Conservation (phyloP, 768 basidiomycete species). For the Mycena albidolilacea region DNA sequence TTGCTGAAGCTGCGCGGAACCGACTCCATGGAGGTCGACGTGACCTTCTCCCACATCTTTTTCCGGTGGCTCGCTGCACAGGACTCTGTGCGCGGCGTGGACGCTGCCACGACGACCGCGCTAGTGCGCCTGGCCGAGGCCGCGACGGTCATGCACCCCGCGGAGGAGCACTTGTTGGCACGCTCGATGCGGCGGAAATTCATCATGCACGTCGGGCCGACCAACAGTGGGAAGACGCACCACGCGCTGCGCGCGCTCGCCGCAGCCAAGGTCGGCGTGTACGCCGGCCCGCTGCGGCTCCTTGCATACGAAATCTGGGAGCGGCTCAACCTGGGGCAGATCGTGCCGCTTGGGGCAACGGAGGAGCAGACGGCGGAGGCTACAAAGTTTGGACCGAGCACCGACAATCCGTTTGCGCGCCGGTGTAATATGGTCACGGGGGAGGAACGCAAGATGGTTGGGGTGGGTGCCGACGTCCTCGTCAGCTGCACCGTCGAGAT, state of each 20-base stretch:
- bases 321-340: conserved; percentile 90
- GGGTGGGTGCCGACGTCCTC: conserved; percentile 66
- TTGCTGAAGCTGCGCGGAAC: conserved; percentile 14
- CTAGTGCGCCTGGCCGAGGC: conserved; percentile 46
- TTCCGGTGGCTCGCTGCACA: conserved; percentile 22
- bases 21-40: conserved; percentile 25
- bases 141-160: conserved; percentile 61
- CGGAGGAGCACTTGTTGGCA: conserved; percentile 65
- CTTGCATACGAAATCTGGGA: conserved; percentile 97
- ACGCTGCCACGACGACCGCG: conserved; percentile 38
- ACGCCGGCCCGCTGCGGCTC: conserved; percentile 92
- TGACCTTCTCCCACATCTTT: conserved; percentile 33
- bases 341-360: conserved; percentile 79
- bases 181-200: conserved; percentile 80
- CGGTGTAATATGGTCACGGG: conserved; percentile 92
- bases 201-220: conserved; percentile 97
- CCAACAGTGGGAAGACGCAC: conserved; percentile 98
- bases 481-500: conserved; percentile 94
- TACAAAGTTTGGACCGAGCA: conserved; percentile 33
- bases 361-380: conserved; percentile 56
- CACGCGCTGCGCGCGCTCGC: conserved; percentile 92
- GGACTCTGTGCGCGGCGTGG: conserved; percentile 6
- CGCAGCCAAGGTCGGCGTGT: conserved; percentile 79
- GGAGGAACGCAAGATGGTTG: conserved; percentile 86
- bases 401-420: conserved; percentile 67